These are phyloP conservation scores for Hanseniaspora gamundiae DNA, from an alignment of 1,139 yeast genomes.

Conservation along the genomic window DNA sequence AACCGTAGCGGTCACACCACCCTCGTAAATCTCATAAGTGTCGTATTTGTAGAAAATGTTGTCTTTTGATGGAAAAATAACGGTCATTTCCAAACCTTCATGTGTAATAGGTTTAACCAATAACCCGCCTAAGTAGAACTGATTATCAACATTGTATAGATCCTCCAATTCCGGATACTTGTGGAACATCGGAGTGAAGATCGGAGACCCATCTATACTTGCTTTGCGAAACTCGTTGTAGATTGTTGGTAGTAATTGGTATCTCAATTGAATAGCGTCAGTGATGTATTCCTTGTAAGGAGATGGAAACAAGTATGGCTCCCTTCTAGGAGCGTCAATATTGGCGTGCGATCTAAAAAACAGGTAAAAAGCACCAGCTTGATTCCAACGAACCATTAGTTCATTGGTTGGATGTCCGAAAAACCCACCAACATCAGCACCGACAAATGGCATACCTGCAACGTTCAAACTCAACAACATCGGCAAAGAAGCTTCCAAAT, in stretches of 20 bases:
- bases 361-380: constrained; percentile 90
- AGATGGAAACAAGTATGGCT: constrained; percentile 79
- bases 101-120: constrained; percentile 73
- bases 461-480: constrained; percentile 75
- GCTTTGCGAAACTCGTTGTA: constrained; percentile 73
- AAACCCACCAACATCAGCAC: constrained; percentile 96
- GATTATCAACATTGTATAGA: constrained; percentile 59
- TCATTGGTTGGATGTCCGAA: constrained; percentile 82
- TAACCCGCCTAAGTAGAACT: constrained; percentile 74
- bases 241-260: constrained; percentile 60
- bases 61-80: constrained; percentile 48
- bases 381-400: constrained; percentile 84
- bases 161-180: constrained; percentile 41
- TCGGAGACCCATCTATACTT: constrained; percentile 51
- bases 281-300: constrained; percentile 58
- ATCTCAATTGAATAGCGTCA: constrained; percentile 62
- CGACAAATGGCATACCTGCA: constrained; percentile 85
- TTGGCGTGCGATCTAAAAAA: constrained; percentile 96
- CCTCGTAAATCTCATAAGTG: constrained; percentile 24
- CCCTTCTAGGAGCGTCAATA: constrained; percentile 82
- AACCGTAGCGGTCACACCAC: constrained; percentile 13
- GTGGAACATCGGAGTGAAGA: constrained; percentile 66
- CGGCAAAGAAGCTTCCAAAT: constrained; percentile 67
- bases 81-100: constrained; percentile 34
- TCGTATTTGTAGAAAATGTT: constrained; percentile 47